phyloP scores from a whole-genome alignment of 495 filamentous ascomycete genomes.

The Xylaria nigripes region DNA sequence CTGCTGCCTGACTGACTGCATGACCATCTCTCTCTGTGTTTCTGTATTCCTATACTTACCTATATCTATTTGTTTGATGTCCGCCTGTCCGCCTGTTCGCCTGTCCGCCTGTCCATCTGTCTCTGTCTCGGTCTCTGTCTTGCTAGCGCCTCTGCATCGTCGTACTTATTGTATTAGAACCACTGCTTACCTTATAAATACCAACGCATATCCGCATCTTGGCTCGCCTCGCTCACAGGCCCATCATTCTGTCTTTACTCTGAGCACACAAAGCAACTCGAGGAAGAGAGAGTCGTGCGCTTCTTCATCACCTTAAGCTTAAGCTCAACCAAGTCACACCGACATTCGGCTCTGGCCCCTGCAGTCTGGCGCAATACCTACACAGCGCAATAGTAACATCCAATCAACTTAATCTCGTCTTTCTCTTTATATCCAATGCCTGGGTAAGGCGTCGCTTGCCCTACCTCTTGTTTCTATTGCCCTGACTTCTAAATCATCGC shows the following conservation, averaged over 20 bases:
- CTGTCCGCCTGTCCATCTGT: neutral
- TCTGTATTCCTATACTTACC: neutral
- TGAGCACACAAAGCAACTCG: neutral
- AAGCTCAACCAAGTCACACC: neutral
- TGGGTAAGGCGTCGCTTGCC: neutral
- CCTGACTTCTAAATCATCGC: neutral
- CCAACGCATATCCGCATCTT: neutral
- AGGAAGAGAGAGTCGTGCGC: neutral
- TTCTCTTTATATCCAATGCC: neutral
- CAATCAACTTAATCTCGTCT: neutral
- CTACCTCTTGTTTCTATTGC: neutral
- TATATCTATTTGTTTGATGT: neutral
- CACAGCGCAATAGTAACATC: neutral
- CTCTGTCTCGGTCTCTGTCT: neutral
- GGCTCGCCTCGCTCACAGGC: neutral
- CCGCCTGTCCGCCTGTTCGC: neutral
- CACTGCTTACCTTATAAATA: neutral
- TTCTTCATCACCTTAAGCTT: neutral
- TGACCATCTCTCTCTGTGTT: neutral
- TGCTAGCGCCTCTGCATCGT: neutral
- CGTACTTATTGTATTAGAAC: slow-evolving; percentile 7
- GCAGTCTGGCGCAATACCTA: neutral
- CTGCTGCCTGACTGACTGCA: neutral
- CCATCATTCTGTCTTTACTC: neutral
- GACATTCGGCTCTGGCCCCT: neutral